A percentile compares a stretch with the other conserved stretches of the same genome.
Conservation (phyloP, 2,329 filamentous ascomycete species). For the Tolypocladium ovalisporum region DNA sequence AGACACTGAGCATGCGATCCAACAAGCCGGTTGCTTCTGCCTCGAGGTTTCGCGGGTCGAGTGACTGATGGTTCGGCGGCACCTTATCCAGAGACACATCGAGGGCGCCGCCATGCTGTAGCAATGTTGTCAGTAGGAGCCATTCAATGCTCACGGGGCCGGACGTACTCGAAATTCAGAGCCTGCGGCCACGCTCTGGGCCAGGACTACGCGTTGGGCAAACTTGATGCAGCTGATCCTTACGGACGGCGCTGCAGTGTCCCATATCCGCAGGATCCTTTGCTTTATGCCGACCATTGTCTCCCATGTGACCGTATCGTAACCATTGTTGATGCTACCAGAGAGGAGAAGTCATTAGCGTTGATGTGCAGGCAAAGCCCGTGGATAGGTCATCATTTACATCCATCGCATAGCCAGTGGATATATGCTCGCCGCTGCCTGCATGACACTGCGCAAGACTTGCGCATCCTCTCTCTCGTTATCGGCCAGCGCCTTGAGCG, state of each 20-base stretch:
- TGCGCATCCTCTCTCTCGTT: slow-evolving; percentile 64
- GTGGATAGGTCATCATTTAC: slow-evolving; percentile 47
- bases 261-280: slow-evolving; percentile 81
- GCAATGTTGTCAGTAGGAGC: slow-evolving; percentile 10
- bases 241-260: slow-evolving; percentile 62
- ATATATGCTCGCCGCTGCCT: slow-evolving; percentile 86
- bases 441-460: slow-evolving; percentile 78
- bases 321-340: slow-evolving; percentile 72
- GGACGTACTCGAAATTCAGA: slow-evolving; percentile 68
- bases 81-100: slow-evolving; percentile 84
- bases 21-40: slow-evolving; percentile 86
- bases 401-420: slow-evolving; percentile 86
- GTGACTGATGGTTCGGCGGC: slow-evolving; percentile 68
- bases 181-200: slow-evolving; percentile 76
- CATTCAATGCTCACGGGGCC: not conserved
- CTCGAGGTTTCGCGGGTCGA: slow-evolving; percentile 73
- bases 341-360: slow-evolving; percentile 12
- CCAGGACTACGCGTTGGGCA: slow-evolving; percentile 81
- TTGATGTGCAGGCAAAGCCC: not conserved
- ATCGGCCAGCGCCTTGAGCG: slow-evolving; percentile 59
- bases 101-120: slow-evolving; percentile 34
- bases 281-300: slow-evolving; percentile 82
- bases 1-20: slow-evolving; percentile 72
- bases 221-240: slow-evolving; percentile 97
- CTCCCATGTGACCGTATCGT: slow-evolving; percentile 76